Evolutionary conservation across 2,329 filamentous ascomycete species (phyloP), one percentile per base, ranked within the genome.

Genomic region (Epichloe gansuensis): DNA sequence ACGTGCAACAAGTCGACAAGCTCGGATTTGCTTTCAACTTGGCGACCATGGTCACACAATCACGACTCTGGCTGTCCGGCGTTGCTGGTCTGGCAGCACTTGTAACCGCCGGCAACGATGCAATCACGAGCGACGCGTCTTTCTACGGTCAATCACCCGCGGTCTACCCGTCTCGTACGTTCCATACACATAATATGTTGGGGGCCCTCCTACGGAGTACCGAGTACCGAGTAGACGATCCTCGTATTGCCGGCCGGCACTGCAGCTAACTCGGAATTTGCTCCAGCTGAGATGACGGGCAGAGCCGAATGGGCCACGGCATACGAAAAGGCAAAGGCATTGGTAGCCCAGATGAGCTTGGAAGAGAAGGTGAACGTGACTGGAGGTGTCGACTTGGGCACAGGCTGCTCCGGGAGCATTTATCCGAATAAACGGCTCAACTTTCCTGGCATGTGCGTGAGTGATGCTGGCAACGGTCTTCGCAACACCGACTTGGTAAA

Each of bases 281-380:
- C 35, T 21, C 11, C 23, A 77, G 74, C 75, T n/a, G 61, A 70
- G 35, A 69, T 82, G 72, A 74, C 66, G 57, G 85, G 84, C 15
- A 68, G 75, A 9, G 9, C 35, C 5, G 71, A 79, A 42, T 93
- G 88, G 88, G 73, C 73, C 3, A 73, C 76, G 15, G 82, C 87
- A 5, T 83, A 86, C 59, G 66, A 70, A 21, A 86, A 83, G 62
- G 88, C 88, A 0, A 74, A 75, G 53, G 74, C 74, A 1, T 81
- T 93, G 59, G 86, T 94, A 12, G 76, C 74, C 13, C 75, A 84
- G 60, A 75, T 93, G 71, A 91, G 86, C 1, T 69, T 91, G 47
- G 74, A 82, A 17, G 88, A 94, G 66, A 93, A 91, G 72, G 82
- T 91, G 62, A 85, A 82, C 60, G 67, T 93, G 54, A 91, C 86